A percentile compares a stretch with the other conserved stretches of the same genome.
Evolutionary conservation across 2,329 filamentous ascomycete species (phyloP).

Genomic region (Fusarium phyllophilum): DNA sequence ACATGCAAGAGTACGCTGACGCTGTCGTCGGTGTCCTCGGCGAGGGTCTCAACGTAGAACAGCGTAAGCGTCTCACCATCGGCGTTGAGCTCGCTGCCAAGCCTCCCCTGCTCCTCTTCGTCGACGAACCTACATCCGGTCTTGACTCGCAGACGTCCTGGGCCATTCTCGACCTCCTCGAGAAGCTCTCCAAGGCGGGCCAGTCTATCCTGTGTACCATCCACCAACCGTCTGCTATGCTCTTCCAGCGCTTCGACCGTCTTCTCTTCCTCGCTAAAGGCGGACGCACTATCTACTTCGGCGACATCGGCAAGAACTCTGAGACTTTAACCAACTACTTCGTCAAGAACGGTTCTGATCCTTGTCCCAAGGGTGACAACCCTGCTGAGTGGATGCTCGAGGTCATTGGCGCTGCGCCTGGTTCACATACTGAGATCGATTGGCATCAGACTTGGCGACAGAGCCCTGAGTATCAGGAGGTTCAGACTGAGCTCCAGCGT

Average conservation of each 20-base stretch:
- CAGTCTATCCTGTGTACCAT: constrained; percentile 64
- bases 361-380: constrained; percentile 38
- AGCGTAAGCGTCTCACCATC: constrained; percentile 62
- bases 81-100: constrained; percentile 59
- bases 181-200: constrained; percentile 66
- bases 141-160: constrained; percentile 72
- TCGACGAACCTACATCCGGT: constrained; percentile 65
- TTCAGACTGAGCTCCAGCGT: constrained; percentile 64
- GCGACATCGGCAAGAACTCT: constrained; percentile 42
- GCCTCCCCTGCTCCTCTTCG: constrained; percentile 60
- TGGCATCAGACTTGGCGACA: constrained; percentile 45
- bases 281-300: constrained; percentile 42
- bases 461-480: constrained; percentile 59
- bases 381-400: constrained; percentile 45
- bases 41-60: constrained; percentile 60
- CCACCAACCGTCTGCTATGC: constrained; percentile 58
- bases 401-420: constrained; percentile 41
- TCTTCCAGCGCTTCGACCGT: constrained; percentile 61
- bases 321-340: constrained; percentile 37
- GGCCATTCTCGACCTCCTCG: constrained; percentile 76
- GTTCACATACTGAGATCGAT: constrained; percentile 35
- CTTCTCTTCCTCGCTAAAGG: constrained; percentile 58
- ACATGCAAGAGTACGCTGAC: constrained; percentile 66
- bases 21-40: constrained; percentile 60
- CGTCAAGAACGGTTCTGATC: constrained; percentile 29